Evolutionary conservation across 1,284 basidiomycete genomes (phyloP), one percentile per base, ranked within the genome.

Genomic region (Cutaneotrichosporon cavernicola): DNA sequence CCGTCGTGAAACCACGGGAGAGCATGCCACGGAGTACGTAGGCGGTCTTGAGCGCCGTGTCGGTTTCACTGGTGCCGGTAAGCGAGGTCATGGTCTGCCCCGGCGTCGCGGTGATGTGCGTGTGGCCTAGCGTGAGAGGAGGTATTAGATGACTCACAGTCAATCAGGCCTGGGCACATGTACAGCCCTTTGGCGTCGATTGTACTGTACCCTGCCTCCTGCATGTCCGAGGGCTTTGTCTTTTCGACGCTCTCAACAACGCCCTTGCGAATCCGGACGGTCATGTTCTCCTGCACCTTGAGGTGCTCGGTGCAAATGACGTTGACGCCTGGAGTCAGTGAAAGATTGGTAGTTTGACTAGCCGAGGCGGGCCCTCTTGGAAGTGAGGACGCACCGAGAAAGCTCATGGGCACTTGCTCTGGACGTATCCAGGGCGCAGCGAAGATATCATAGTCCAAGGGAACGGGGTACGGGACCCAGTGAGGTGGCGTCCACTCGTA

Each of bases 1-100:
- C 82, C 4, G 83, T 83, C 0, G 83, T 85, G 69, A 84, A 85
- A 0, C 84, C 84, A 30, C 83, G 73, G 14, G 75, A 61, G 2
- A 84, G 78, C 83, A 84, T 84, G 63, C 82, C 65, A 46, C 63
- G 63, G 21, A 84, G 68, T 2, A 82, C 80, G 58, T 82, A 83
- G 4, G 81, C 79, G 0, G 80, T 74, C 49, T 80, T 73, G 56
- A 84, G 69, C 49, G 80, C 72, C 18, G 81, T 75, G 31, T 80
- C 69, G 36, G 82, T 78, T 31, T 80, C 77, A 61, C 56, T 66
- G 13, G n/a, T 51, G 40, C 58, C 56, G 30, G 55, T 43, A 18
- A 61, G 56, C 31, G 32, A 52, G 26, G 13, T 62, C 43, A 67
- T 65, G 10, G 64, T 76, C 13, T 77, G 51, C 6, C 73, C 75